Base-by-base conservation (phyloP, 2,329 filamentous ascomycete genomes). In the Colletotrichum coccodes region DNA sequence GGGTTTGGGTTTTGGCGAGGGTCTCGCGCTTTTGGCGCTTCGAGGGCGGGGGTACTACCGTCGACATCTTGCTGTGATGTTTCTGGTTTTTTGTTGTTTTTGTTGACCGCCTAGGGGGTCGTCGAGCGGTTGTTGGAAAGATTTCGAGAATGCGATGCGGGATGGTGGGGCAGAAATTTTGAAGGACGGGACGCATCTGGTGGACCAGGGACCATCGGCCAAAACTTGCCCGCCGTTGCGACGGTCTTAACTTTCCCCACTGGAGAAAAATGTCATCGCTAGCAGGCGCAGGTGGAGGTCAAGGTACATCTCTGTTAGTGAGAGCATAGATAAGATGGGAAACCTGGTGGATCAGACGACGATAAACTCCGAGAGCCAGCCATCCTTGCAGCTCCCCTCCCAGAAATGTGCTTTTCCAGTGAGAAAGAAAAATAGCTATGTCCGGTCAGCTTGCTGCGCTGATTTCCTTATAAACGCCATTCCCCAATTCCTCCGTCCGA, bases 21-120 rank as follows among this genome's bases (percentile, higher is more conserved):
- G 87, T 87, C 73, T 93, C 93, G 57, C 92, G 89, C 80, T 91
- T 92, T 78, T 97, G 94, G 71, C 94, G 90, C 81, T 98, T 98
- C 60, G 91, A 95, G 5, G 94, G 93, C 53, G 93, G 94, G n/a
- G 94, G 94, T 6, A 91, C 79, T 54, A 95, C 82, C 6, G 94
- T 97, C 73, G 94, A 89, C 94, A 97, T 97, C 36, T 36, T 72
- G 40, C 59, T 40, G 28, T 7, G 23, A 26, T 49, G 26, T 16
- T 52, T 52, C 38, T 21, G 11, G 32, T 26, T 16, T 6, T 46
- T 21, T 56, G 57, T 62, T 60, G 56, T 32, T 23, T 32, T 49
- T 32, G 23, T 44, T 61, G 64, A 53, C 61, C 56, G 50, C 21
- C n/a, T 52, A 23, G 8, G 30, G 50, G 21, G 52, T 40, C 21